phyloP scores from a whole-genome alignment of 805 yeast species.

The Clavispora santaluciae region DNA sequence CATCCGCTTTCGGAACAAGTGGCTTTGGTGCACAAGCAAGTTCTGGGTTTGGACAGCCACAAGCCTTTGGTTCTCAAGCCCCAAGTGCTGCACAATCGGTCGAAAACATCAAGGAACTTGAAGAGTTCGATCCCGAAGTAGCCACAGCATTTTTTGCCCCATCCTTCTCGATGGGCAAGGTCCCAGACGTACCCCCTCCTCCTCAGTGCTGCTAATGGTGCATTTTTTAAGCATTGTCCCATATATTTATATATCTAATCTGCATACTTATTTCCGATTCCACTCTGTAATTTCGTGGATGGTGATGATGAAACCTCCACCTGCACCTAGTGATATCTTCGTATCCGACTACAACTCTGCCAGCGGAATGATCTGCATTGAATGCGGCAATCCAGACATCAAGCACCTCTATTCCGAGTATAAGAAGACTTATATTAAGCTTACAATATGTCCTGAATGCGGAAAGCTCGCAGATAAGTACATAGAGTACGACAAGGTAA shows the following conservation, averaged over 20 bases:
- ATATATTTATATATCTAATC: no score
- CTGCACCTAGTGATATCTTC: neutral
- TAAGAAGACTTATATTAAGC: conserved; percentile 71
- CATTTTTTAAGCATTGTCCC: no score
- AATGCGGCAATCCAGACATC: conserved; percentile 64
- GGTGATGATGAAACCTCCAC: neutral
- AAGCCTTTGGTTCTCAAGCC: conserved; percentile 1
- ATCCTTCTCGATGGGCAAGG: conserved; percentile 51
- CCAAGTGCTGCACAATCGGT: neutral
- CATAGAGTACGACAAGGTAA: conserved; percentile 82
- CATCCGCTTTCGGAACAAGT: conserved; percentile 1
- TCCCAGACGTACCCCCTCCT: conserved; percentile 77
- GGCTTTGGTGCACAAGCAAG: conserved; percentile 5
- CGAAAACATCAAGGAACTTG: conserved; percentile 12
- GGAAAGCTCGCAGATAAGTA: conserved; percentile 79
- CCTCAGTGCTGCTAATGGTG: conserved; percentile 16
- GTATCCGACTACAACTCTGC: neutral
- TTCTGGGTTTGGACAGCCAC: conserved; percentile 1
- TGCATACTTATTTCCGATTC: neutral
- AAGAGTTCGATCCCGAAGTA: conserved; percentile 41
- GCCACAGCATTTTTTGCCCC: conserved; percentile 44
- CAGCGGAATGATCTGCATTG: conserved; percentile 77
- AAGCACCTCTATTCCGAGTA: conserved; percentile 64
- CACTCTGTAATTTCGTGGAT: no score
- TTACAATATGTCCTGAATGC: conserved; percentile 73